Percentiles rank a stretch among this genome's conserved stretches.
These are phyloP conservation scores for Phytophthora pini DNA, from an alignment of 352 stramenopile species.

Conservation along the genomic window DNA sequence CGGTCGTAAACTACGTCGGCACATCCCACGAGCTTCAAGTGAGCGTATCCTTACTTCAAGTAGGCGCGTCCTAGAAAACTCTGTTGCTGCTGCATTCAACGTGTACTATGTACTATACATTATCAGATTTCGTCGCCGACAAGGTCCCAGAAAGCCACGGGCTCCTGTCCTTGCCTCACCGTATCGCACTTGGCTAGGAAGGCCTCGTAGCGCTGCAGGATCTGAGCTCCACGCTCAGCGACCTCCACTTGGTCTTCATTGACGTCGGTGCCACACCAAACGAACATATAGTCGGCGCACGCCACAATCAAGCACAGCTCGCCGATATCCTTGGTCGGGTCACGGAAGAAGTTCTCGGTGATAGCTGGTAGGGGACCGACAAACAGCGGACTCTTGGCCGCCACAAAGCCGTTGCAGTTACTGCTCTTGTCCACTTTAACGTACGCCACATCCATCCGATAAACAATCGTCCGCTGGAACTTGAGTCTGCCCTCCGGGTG, in stretches of 20 bases:
- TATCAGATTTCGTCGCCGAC: conserved; percentile 47
- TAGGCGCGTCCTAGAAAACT: conserved; percentile 13
- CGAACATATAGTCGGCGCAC: conserved; percentile 76
- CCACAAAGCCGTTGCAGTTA: conserved; percentile 27
- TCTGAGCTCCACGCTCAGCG: conserved; percentile 59
- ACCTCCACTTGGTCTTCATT: conserved; percentile 60
- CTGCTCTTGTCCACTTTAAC: conserved; percentile 45
- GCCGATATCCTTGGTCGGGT: conserved; percentile 60
- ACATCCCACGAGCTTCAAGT: conserved; percentile 1
- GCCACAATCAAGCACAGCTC: conserved; percentile 76
- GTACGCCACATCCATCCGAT: conserved; percentile 69
- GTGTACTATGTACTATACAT: conserved; percentile 34
- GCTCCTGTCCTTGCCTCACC: conserved; percentile 74
- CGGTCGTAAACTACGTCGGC: conserved; percentile 7
- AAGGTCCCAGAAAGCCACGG: conserved; percentile 73
- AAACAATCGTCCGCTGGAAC: conserved; percentile 64
- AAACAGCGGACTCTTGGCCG: conserved; percentile 58
- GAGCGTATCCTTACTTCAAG: no score
- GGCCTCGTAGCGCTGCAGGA: conserved; percentile 79
- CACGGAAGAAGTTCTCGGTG: conserved; percentile 58
- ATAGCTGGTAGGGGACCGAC: conserved; percentile 62
- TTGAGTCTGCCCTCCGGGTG: conserved; percentile 56
- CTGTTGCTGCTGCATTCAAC: background rate
- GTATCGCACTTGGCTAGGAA: conserved; percentile 81
- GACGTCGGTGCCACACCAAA: conserved; percentile 80